Conservation (phyloP, 192 early-diverging fungal species). For the Linnemannia schmuckeri region DNA sequence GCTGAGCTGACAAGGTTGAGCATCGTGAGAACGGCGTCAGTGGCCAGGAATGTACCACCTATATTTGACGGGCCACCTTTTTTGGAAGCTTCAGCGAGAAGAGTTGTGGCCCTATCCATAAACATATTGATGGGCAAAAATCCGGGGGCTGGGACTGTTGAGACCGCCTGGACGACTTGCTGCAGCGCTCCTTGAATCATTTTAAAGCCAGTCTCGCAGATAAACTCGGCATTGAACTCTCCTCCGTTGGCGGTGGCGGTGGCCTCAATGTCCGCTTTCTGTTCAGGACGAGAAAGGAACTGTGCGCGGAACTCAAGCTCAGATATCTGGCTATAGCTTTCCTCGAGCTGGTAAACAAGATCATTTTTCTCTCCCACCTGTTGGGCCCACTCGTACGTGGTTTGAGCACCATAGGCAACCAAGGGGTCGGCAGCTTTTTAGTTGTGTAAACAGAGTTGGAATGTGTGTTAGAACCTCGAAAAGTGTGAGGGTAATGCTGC, state of each 20-base stretch:
- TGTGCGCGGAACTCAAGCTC: constrained; percentile 25
- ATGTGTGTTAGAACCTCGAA: not conserved
- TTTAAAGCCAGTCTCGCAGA: not conserved
- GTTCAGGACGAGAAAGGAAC: not conserved
- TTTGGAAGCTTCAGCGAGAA: not conserved
- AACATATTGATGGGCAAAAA: not conserved
- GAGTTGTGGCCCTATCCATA: not conserved
- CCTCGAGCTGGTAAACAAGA: not conserved
- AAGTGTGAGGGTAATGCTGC: not conserved
- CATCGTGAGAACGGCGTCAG: not conserved
- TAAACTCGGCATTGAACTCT: not conserved
- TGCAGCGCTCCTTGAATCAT: not conserved
- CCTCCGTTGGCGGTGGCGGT: not conserved
- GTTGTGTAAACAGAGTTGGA: too few relatives aligned
- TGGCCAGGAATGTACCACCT: not conserved
- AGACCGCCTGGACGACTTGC: not conserved
- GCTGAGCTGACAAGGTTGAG: not conserved
- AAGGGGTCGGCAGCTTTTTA: constrained; percentile 9
- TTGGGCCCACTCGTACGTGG: constrained; percentile 12
- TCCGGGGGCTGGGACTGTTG: not conserved
- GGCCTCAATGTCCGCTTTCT: too few relatives aligned
- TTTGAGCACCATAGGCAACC: not conserved
- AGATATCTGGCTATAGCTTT: not conserved
- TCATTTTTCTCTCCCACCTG: not conserved
- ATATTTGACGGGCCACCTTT: not conserved